Evolutionary conservation across 257 asterid genomes (phyloP), one percentile per base, ranked within the genome.

Genomic region (Voacanga thouarsii): DNA sequence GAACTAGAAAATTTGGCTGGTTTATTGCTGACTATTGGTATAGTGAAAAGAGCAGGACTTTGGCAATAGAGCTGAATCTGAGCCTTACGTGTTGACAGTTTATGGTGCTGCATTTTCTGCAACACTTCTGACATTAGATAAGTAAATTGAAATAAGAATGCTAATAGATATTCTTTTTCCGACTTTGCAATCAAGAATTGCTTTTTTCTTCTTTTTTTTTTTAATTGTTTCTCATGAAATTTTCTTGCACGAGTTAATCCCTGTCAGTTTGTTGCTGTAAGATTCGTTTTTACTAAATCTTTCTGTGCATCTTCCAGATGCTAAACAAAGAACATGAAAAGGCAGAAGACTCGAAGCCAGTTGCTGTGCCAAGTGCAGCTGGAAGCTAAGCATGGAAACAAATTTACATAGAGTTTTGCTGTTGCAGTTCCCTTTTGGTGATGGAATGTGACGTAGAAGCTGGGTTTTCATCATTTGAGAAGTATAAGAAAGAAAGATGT

Each of bases 261-360:
- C 4, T 16, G 0, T 33, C 24, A 65, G 9, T 33, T 67, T 9
- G 30, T 39, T 67, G 47, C 7, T 65, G 45, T 18, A 5, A 67
- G 53, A 12, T 67, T 10, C 41, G 53, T 67, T 21, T 39, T 74
- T 33, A 37, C 28, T 19, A 16, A 2, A 74, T 10, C 21, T 60
- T 72, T 69, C 41, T 10, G 10, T 79, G 19, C 47, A 5, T 19
- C n/a, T 37, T 53, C 50, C 85, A 94, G 98, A 90, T 92, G 96
- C 94, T 94, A n/a, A 94, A 94, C 92, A 91, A 91, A 81, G 97
- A 94, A 82, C 97, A 94, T 23, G 97, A 94, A 47, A 92, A 92
- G 87, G 91, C 95, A 2, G 97, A 91, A 80, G 97, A 94, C 55
- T 88, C 91, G 0, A 94, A 91, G 88, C 93, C 98, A 8, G 91